Evolutionary conservation across 306 rosid genomes (phyloP).

Genomic region (Gastrolobium villosum): DNA sequence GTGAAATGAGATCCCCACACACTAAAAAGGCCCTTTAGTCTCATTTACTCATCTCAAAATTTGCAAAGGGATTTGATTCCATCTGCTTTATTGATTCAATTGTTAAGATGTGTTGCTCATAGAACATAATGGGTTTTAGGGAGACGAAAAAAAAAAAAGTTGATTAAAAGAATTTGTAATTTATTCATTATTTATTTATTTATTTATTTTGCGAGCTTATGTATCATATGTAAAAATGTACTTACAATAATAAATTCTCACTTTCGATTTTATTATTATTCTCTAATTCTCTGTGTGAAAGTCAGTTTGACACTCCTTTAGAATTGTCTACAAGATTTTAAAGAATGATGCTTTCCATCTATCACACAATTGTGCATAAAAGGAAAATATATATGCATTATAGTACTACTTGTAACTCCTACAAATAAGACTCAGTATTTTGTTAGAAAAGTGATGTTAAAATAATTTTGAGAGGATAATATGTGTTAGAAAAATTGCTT

Average conservation of each 20-base stretch:
- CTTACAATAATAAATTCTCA: background rate
- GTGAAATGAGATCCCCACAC: conserved; percentile 52
- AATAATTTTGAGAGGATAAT: too few species aligned
- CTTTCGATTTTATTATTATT: background rate
- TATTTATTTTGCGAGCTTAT: background rate
- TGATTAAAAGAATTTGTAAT: background rate
- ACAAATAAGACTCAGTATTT: too few species aligned
- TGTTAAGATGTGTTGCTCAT: background rate
- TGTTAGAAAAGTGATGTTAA: too few species aligned
- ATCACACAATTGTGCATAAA: too few species aligned
- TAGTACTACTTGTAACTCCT: too few species aligned
- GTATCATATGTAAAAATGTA: background rate
- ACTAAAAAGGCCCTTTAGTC: background rate
- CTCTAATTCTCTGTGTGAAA: background rate
- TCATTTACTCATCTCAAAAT: background rate
- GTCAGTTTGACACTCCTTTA: background rate
- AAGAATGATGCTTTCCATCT: background rate
- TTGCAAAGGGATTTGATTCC: background rate
- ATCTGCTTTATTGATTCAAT: background rate
- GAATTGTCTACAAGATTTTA: background rate
- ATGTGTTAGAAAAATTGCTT: too few species aligned
- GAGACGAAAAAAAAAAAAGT: background rate
- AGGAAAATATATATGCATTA: too few species aligned
- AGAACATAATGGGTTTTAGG: background rate
- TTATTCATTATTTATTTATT: background rate